Percentiles rank a stretch among this genome's conserved stretches.
These are phyloP conservation scores for Centrapalus pauciflorus DNA, from an alignment of 129 eudicot genomes.

Conservation along the genomic window DNA sequence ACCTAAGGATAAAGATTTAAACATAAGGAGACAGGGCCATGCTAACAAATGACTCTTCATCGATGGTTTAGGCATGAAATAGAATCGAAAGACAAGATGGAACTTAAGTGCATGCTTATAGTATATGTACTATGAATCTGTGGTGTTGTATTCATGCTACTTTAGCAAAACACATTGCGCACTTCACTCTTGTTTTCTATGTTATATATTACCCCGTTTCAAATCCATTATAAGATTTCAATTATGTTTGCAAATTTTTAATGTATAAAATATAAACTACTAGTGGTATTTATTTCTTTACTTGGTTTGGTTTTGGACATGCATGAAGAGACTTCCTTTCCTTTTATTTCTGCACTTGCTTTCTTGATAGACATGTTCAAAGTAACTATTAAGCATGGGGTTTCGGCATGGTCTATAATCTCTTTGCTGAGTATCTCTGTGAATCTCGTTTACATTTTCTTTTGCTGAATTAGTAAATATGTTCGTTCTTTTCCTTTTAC, in stretches of 20 bases:
- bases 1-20: no score
- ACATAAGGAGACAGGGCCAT: no score
- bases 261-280: not conserved
- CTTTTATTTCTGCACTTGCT: not conserved
- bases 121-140: not conserved
- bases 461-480: not conserved
- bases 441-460: not conserved
- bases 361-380: not conserved
- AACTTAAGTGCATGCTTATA: not conserved
- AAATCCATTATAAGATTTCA: not conserved
- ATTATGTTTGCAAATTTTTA: not conserved
- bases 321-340: conserved; percentile 1
- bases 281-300: not conserved
- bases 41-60: no score
- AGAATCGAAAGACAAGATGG: no score
- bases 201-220: not conserved
- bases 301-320: not conserved
- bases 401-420: not conserved
- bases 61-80: no score
- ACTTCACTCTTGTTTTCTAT: not conserved
- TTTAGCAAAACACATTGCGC: not conserved
- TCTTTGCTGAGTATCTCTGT: not conserved
- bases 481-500: not conserved
- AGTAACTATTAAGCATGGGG: not conserved
- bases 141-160: not conserved